Evolutionary conservation across 768 basidiomycete species (phyloP).

Genomic region (Collybia mongolica): DNA sequence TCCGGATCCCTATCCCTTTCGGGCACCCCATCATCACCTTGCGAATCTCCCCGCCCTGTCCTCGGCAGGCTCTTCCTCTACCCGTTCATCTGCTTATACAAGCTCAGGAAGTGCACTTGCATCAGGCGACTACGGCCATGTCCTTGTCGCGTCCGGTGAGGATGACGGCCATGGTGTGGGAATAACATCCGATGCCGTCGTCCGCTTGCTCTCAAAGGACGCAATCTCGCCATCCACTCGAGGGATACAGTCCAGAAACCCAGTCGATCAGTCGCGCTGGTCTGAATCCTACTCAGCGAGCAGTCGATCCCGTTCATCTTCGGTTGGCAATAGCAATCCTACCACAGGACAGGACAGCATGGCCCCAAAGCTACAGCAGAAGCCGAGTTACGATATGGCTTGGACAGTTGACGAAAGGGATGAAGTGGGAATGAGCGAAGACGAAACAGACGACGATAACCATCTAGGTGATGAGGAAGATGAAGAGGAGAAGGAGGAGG

Average conservation of each 20-base stretch:
- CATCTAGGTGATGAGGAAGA: constrained; percentile 45
- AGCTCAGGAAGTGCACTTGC: constrained; percentile 63
- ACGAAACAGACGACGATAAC: constrained; percentile 40
- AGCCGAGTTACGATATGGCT: constrained; percentile 73
- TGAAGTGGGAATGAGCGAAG: constrained; percentile 30
- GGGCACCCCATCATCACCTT: constrained; percentile 47
- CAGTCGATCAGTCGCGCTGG: constrained; percentile 67
- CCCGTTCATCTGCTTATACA: constrained; percentile 77
- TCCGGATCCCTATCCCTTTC: constrained; percentile 72
- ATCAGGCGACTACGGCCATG: constrained; percentile 61
- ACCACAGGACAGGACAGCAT: constrained; percentile 39
- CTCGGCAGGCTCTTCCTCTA: constrained; percentile 70
- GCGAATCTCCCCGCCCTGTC: constrained; percentile 59
- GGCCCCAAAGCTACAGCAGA: constrained; percentile 51
- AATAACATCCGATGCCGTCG: constrained; percentile 65
- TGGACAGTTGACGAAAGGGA: constrained; percentile 69
- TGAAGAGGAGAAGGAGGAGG: constrained; percentile 54
- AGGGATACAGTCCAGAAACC: constrained; percentile 42
- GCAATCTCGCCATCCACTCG: constrained; percentile 39
- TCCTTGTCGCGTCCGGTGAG: constrained; percentile 65
- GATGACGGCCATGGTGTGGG: constrained; percentile 57
- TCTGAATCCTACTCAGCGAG: constrained; percentile 69
- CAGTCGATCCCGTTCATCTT: constrained; percentile 70
- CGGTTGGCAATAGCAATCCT: constrained; percentile 46
- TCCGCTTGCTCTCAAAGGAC: constrained; percentile 59